phyloP scores from a whole-genome alignment of 2,329 filamentous ascomycete genomes.

The Sporothrix variecibatus region DNA sequence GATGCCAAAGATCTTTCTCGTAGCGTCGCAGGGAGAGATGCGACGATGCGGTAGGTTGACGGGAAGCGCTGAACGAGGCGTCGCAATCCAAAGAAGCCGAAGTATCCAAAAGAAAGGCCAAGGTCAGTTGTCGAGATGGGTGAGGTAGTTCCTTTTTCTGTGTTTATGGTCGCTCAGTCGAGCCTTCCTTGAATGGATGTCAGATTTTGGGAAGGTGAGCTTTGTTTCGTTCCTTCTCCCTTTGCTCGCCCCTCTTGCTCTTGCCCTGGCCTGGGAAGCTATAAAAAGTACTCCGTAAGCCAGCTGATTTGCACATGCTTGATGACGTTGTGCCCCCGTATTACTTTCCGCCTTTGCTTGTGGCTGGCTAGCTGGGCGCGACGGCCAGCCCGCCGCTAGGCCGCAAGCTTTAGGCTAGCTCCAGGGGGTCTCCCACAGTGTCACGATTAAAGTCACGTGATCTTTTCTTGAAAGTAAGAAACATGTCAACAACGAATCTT shows the following conservation, averaged over 20 bases:
- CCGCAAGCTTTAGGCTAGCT: neutral
- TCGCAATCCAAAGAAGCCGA: neutral
- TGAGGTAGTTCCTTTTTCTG: neutral
- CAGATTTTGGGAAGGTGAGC: neutral
- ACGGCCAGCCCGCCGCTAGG: neutral
- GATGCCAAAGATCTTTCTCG: neutral
- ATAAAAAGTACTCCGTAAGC: neutral
- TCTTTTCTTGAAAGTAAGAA: neutral
- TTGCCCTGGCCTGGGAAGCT: neutral
- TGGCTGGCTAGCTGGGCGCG: conserved; percentile 18
- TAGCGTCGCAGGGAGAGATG: neutral
- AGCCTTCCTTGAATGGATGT: neutral
- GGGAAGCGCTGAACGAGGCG: neutral
- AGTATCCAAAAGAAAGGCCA: neutral
- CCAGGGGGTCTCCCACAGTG: neutral
- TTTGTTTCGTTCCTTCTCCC: conserved; percentile 12
- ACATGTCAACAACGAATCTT: too few relatives aligned
- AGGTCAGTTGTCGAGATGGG: neutral
- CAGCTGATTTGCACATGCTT: conserved; percentile 18
- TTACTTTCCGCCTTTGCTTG: neutral
- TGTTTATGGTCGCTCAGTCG: conserved; percentile 7
- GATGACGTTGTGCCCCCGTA: conserved; percentile 18
- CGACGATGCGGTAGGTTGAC: neutral
- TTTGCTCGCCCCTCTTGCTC: neutral
- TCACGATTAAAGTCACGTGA: neutral